Percentiles rank a stretch among this genome's conserved stretches.
These are phyloP conservation scores for Umbilicaria muhlenbergii DNA, from an alignment of 495 filamentous ascomycete species.

Conservation along the genomic window DNA sequence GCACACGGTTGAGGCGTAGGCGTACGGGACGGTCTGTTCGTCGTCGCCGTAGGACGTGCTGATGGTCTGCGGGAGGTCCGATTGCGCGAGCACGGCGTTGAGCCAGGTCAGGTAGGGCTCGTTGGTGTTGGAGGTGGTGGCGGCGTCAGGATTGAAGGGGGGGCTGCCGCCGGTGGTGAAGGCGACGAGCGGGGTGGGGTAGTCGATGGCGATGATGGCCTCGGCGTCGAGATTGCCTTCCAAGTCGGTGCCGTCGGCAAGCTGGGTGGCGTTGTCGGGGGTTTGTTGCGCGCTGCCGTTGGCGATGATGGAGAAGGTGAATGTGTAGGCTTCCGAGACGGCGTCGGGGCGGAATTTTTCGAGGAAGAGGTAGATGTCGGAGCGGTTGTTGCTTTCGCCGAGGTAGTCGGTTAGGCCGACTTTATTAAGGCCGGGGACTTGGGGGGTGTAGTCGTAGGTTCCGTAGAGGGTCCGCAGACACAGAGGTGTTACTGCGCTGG, in stretches of 20 bases:
- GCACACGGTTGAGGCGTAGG: constrained; percentile 55
- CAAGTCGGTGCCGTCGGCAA: constrained; percentile 13
- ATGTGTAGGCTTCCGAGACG: constrained; percentile 22
- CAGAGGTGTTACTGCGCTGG: constrained; percentile 32
- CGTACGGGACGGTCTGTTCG: constrained; percentile 55
- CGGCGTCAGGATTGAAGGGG: constrained; percentile 45
- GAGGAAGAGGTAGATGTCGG: constrained; percentile 33
- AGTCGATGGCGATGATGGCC: constrained; percentile 33
- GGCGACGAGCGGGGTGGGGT: constrained; percentile 44
- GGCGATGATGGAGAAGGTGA: constrained; percentile 26
- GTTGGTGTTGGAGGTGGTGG: constrained; percentile 36
- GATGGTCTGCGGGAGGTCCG: constrained; percentile 54
- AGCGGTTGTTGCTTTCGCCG: constrained; percentile 30
- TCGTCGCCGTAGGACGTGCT: constrained; percentile 73
- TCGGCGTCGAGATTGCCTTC: constrained; percentile 32
- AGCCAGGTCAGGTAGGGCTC: constrained; percentile 67
- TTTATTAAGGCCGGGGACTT: constrained; percentile 25
- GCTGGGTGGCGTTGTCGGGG: constrained; percentile 16
- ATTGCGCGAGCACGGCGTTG: constrained; percentile 36
- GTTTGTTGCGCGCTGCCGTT: constrained; percentile 23
- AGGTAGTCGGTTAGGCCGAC: constrained; percentile 35
- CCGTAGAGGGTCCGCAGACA: constrained; percentile 40
- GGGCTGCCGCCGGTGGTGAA: constrained; percentile 52
- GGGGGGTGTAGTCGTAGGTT: constrained; percentile 31
- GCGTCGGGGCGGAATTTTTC: constrained; percentile 32